Conservation (phyloP, 345 rosid genomes). For the Euphorbia peplus region DNA sequence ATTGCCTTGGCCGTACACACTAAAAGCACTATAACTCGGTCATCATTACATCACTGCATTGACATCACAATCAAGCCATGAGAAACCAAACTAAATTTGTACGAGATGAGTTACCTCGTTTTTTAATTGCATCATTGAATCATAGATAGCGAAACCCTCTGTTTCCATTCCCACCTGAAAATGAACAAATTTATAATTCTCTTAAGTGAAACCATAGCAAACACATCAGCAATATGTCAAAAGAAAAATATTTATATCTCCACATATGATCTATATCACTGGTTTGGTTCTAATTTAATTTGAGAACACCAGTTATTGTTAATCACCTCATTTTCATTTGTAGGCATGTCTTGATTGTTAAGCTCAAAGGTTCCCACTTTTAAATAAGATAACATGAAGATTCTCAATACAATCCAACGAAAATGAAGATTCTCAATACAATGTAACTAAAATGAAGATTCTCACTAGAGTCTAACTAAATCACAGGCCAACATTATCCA, state of each 20-base stretch:
- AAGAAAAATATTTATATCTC: neutral
- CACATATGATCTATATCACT: neutral
- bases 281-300: neutral
- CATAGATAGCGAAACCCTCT: constrained; percentile 91
- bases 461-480: too few species aligned
- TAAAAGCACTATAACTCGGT: neutral
- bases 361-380: constrained; percentile 5
- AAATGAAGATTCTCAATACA: too few species aligned
- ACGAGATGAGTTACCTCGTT: constrained; percentile 44
- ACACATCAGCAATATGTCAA: neutral
- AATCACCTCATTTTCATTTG: neutral
- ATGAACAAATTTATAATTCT: neutral
- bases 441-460: too few species aligned
- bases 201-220: neutral
- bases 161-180: constrained; percentile 83
- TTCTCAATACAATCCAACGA: too few species aligned
- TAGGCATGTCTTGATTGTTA: neutral
- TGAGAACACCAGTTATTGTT: neutral
- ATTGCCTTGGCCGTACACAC: neutral
- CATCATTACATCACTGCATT: neutral
- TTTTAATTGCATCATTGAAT: constrained; percentile 67
- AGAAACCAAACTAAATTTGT: neutral
- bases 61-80: neutral
- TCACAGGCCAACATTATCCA: neutral
- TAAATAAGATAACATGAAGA: neutral